Conservation (phyloP, 495 filamentous ascomycete genomes). For the Schizothecium vesticola region DNA sequence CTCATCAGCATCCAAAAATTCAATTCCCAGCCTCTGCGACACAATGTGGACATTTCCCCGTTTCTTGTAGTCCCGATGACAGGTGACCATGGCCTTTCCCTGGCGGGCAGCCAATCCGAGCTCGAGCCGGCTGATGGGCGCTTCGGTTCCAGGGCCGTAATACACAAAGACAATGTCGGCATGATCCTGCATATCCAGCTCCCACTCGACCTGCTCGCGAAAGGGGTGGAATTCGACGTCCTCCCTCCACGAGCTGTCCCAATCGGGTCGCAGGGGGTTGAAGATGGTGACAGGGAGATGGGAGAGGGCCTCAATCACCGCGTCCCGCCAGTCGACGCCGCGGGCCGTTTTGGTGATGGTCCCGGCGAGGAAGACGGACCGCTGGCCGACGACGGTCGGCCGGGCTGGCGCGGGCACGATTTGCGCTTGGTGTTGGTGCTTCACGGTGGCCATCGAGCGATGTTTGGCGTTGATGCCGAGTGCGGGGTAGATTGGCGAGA, state of each 20-base stretch:
- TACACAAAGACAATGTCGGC: slow-evolving; percentile 52
- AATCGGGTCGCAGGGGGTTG: slow-evolving; percentile 52
- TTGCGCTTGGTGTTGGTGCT: slow-evolving; percentile 17
- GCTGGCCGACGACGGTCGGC: slow-evolving; percentile 20
- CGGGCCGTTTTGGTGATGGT: slow-evolving; percentile 25
- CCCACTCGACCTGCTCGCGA: slow-evolving; percentile 53
- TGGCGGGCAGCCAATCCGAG: slow-evolving; percentile 40
- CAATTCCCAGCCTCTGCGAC: slow-evolving; percentile 39
- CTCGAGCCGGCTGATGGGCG: slow-evolving; percentile 26
- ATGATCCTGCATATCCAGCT: slow-evolving; percentile 49
- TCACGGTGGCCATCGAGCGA: background rate
- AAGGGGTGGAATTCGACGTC: slow-evolving; percentile 41
- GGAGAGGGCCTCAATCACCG: slow-evolving; percentile 29
- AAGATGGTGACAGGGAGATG: slow-evolving; percentile 49
- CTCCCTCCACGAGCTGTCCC: slow-evolving; percentile 49
- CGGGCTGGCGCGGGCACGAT: slow-evolving; percentile 30
- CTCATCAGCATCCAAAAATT: slow-evolving; percentile 30
- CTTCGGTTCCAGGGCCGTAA: slow-evolving; percentile 40
- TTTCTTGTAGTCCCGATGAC: slow-evolving; percentile 49
- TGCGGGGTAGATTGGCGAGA: background rate
- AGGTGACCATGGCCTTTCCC: slow-evolving; percentile 48
- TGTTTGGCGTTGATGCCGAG: background rate
- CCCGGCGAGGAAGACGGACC: slow-evolving; percentile 41
- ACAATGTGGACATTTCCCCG: slow-evolving; percentile 53
- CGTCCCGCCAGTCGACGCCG: slow-evolving; percentile 39